Evolutionary conservation across 2,329 filamentous ascomycete species (phyloP), one percentile per base, ranked within the genome.

Genomic region (Mollisiaceae sp.): DNA sequence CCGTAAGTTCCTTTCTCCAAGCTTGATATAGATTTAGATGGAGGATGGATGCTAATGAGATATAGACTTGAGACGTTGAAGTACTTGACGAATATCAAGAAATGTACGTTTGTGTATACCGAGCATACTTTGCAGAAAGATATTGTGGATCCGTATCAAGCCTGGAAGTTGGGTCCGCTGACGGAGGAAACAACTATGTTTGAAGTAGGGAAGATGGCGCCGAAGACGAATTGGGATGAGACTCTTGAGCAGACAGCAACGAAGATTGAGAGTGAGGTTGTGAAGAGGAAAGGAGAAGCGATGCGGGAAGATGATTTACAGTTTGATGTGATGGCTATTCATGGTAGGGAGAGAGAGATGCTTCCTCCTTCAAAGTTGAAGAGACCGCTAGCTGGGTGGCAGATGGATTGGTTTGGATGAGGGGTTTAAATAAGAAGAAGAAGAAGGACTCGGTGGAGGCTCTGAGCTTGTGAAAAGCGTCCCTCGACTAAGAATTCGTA

Each of bases 331-430:
- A 57, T 57, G 14, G 62, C 50, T 20, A 65, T 67, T 38, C 59
- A 67, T 58, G 62, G 59, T 12, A 59, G 62, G 45, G 50, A 57
- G 22, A 62, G 65, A 47, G 39, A 52, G 15, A 22, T 24, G 1
- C 14, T 63, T n/a, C 45, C 62, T 8, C 11, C 14, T n/a, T 11
- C 20, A 1, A 41, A 43, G 14, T 12, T 59, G 62, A 59, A 59
- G 11, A 59, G 62, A 24, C 35, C 14, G 36, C 1, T 20, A 1
- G 14, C n/a, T 11, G 56, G 56, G 3, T 63, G 62, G 62, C 54
- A 63, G 27, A 63, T 59, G 62, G 62, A 63, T 20, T 63, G 62
- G 62, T 63, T 63, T 59, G 62, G 62, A 12, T 63, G 45, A 63
- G 32, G 38, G 3, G 12, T 32, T 32, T 3, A 32, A 3, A 32